Evolutionary conservation across 805 yeast genomes (phyloP).

Genomic region (Monosporozyma unispora): DNA sequence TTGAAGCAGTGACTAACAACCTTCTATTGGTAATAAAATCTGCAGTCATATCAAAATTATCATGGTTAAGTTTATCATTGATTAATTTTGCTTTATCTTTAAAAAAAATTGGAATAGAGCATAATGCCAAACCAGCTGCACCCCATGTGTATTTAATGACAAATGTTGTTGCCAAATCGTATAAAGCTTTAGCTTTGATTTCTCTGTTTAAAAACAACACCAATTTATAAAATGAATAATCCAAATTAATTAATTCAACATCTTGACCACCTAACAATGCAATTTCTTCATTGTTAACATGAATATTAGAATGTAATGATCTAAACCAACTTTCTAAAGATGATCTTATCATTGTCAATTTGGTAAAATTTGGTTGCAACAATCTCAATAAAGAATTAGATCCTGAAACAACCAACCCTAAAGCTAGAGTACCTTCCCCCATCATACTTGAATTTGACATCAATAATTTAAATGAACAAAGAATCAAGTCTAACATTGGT

Average conservation of each 20-base stretch:
- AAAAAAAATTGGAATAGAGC: conserved; percentile 82
- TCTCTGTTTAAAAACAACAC: conserved; percentile 71
- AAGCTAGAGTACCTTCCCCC: conserved; percentile 66
- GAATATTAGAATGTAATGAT: conserved; percentile 71
- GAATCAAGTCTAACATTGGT: conserved; percentile 68
- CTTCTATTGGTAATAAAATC: conserved; percentile 84
- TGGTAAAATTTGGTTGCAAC: conserved; percentile 86
- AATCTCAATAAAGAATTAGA: conserved; percentile 66
- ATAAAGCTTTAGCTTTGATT: conserved; percentile 64
- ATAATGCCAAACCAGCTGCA: conserved; percentile 81
- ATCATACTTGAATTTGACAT: conserved; percentile 36
- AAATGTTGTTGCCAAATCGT: conserved; percentile 79
- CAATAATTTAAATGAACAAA: conserved; percentile 72
- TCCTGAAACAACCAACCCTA: conserved; percentile 72
- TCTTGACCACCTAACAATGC: conserved; percentile 77
- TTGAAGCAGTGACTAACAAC: conserved; percentile 72
- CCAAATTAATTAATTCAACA: conserved; percentile 68
- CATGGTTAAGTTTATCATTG: conserved; percentile 7
- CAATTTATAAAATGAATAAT: conserved; percentile 70
- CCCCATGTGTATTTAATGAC: conserved; percentile 93
- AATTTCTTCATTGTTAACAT: conserved; percentile 73
- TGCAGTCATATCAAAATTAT: conserved; percentile 46
- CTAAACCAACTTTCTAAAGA: conserved; percentile 79
- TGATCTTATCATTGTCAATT: conserved; percentile 64
- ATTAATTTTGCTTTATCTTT: conserved; percentile 26